These are phyloP conservation scores for Puccinia coronata DNA, from an alignment of 1,284 basidiomycete genomes.

Conservation along the genomic window DNA sequence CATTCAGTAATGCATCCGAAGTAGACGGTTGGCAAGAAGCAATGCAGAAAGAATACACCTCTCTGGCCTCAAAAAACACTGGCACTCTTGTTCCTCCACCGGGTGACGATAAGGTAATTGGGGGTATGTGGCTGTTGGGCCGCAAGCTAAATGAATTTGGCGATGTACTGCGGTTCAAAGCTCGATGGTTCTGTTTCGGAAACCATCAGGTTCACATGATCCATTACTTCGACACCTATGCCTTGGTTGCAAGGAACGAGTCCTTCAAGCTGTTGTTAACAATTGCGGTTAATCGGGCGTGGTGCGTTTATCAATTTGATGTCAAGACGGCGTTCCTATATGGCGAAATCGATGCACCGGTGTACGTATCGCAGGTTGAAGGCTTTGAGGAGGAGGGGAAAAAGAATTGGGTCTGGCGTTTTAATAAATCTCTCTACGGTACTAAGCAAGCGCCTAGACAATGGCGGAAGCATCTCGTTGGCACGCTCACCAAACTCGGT, in stretches of 20 bases:
- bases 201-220: background rate
- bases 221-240: too few relatives aligned
- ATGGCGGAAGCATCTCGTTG: too few relatives aligned
- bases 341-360: too few relatives aligned
- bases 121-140: too few relatives aligned
- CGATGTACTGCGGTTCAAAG: too few relatives aligned
- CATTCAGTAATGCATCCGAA: background rate
- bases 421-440: slow-evolving; percentile 29
- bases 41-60: background rate
- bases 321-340: too few relatives aligned
- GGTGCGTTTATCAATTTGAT: too few relatives aligned
- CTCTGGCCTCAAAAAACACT: background rate
- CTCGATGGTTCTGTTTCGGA: too few relatives aligned
- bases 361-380: too few relatives aligned
- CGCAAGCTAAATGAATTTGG: too few relatives aligned
- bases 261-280: background rate
- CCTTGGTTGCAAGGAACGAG: background rate
- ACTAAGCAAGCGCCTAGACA: background rate
- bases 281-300: background rate
- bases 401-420: background rate
- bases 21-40: background rate
- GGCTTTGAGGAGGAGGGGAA: background rate
- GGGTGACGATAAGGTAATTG: too few relatives aligned
- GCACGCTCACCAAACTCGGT: background rate
- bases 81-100: too few relatives aligned